Evolutionary conservation across 805 yeast species (phyloP), one percentile per base, ranked within the genome.

Genomic region (Lachancea meyersii): DNA sequence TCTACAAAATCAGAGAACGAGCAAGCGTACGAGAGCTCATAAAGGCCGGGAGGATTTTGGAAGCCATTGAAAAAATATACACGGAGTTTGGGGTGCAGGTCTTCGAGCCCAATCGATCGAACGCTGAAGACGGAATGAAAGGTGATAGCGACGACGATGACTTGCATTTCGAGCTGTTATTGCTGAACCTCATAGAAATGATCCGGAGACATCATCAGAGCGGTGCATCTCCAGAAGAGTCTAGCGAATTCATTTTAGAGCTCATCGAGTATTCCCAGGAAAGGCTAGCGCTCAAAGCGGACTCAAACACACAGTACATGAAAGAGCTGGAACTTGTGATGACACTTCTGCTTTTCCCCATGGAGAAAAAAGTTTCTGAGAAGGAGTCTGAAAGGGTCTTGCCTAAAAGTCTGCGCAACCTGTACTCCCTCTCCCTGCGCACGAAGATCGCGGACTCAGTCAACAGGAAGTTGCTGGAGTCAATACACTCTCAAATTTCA

Each of bases 171-270:
- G 76, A 81, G 54, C 65, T 88, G 30, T 64, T 87, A 45, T 70
- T 89, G 38, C 66, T 87, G 49, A 82, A 82, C 53, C 67, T 89
- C 49, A 80, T 87, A 28, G 96, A 89, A 61, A 79, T 84, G 77
- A 86, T 88, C 28, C 65, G 91, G 30, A 57, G 57, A 33, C 65
- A 69, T 38, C 50, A 53, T 17, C 47, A 55, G 10, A 51, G 60
- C 28, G 37, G 42, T 2, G 43, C 52, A 13, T 46, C 51, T 13
- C 49, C 48, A 2, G 50, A 43, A 13, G 60, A 61, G 35, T 77
- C 76, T 30, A 68, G 70, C 42, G 57, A 61, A 21, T 82, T 82
- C 49, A 69, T 82, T 32, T 61, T 73, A 43, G 68, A 63, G 13
- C 71, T 82, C 3, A 70, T 83, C 17, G 57, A 64, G 7, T 82